These are phyloP conservation scores for Gautieria morchelliformis DNA, from an alignment of 768 basidiomycete species.

Conservation along the genomic window DNA sequence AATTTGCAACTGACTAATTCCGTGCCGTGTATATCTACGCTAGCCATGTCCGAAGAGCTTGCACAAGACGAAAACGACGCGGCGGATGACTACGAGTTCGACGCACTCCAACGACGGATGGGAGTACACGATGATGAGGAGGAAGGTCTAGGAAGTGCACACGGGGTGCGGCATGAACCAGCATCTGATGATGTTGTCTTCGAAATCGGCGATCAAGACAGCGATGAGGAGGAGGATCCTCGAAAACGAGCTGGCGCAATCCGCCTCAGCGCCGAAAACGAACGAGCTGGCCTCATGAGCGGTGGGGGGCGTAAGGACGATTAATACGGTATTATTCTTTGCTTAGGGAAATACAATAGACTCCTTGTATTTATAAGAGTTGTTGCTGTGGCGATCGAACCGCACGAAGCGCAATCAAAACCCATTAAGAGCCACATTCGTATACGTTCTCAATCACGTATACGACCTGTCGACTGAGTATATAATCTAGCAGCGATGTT, in stretches of 20 bases:
- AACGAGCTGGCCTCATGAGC: conserved; percentile 59
- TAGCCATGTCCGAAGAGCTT: conserved; percentile 94
- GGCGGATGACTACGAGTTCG: conserved; percentile 89
- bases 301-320: conserved; percentile 28
- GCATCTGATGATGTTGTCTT: conserved; percentile 74
- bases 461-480: conserved; percentile 79
- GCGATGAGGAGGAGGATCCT: conserved; percentile 42
- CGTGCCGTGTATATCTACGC: conserved; percentile 38
- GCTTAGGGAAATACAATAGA: not conserved
- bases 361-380: not conserved
- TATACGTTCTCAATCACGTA: conserved; percentile 49
- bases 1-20: conserved; percentile 12
- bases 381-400: not conserved
- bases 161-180: conserved; percentile 38
- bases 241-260: conserved; percentile 38
- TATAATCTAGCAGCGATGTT: conserved; percentile 81
- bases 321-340: conserved; percentile 13
- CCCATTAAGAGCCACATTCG: too few species aligned
- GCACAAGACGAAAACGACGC: conserved; percentile 85
- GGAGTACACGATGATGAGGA: conserved; percentile 52
- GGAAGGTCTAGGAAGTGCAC: conserved; percentile 52
- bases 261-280: conserved; percentile 34
- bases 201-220: conserved; percentile 83
- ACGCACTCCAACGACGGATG: conserved; percentile 53
- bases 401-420: not conserved